Percentiles rank a stretch among this genome's conserved stretches.
phyloP scores from a whole-genome alignment of 2,329 filamentous ascomycete species.

The Xylaria sp. region DNA sequence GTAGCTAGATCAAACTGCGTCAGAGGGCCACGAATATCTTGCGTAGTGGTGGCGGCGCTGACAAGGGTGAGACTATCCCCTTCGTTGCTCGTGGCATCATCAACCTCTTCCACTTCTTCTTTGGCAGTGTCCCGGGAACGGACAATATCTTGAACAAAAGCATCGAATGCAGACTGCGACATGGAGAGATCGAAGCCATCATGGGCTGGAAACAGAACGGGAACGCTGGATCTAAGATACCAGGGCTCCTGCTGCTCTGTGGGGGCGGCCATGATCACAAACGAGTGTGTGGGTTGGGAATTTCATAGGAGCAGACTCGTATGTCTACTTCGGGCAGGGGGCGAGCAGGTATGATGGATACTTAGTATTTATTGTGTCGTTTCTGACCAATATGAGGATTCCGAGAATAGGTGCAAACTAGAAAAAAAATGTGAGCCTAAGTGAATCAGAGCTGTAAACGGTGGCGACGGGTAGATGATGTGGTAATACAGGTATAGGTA shows the following conservation, averaged over 20 bases:
- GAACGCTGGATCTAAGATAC: constrained; percentile 34
- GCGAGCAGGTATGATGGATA: background rate
- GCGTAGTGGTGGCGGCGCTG: background rate
- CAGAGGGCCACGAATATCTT: constrained; percentile 2
- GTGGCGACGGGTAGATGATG: background rate
- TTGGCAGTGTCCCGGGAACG: background rate
- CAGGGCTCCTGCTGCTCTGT: constrained; percentile 33
- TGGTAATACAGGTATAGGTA: background rate
- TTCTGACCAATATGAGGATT: background rate
- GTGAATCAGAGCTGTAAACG: background rate
- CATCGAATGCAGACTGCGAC: constrained; percentile 29
- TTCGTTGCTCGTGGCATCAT: background rate
- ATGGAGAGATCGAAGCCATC: constrained; percentile 32
- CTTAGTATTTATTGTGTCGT: background rate
- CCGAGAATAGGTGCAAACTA: background rate
- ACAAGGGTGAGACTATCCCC: constrained; percentile 16
- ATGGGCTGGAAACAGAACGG: constrained; percentile 31
- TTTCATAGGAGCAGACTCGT: background rate
- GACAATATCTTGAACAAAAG: constrained; percentile 25
- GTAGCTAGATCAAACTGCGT: constrained; percentile 13
- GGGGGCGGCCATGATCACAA: constrained; percentile 23
- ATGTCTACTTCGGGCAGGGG: background rate
- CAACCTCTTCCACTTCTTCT: background rate
- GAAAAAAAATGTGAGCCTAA: background rate
- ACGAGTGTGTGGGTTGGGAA: background rate